These are phyloP conservation scores for Venturia carpophila DNA, from an alignment of 2,329 filamentous ascomycete species.

Conservation along the genomic window DNA sequence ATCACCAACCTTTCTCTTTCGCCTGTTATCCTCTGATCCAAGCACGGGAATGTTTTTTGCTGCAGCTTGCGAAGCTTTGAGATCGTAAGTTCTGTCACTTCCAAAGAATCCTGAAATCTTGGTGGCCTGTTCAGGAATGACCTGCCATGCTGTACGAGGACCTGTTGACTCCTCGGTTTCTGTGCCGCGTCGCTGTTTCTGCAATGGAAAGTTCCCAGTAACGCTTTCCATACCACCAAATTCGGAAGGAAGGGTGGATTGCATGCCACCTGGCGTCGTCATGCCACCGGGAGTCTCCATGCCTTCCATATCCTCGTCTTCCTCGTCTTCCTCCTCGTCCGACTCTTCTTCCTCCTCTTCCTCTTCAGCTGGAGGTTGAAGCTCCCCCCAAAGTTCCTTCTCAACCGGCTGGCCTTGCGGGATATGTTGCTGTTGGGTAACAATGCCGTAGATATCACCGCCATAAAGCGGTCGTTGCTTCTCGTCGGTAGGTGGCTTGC, in stretches of 20 bases:
- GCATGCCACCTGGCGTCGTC: constrained; percentile 73
- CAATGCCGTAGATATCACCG: constrained; percentile 85
- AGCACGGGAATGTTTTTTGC: constrained; percentile 60
- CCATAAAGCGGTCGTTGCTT: constrained; percentile 86
- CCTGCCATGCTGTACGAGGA: constrained; percentile 75
- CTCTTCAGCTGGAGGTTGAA: constrained; percentile 72
- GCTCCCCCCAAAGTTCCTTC: constrained; percentile 81
- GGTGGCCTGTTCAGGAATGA: constrained; percentile 81
- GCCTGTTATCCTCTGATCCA: constrained; percentile 69
- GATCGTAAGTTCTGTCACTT: constrained; percentile 86
- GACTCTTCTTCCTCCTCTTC: constrained; percentile 55
- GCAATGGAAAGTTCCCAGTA: constrained; percentile 80
- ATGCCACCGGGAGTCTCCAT: constrained; percentile 67
- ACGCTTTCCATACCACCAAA: constrained; percentile 68
- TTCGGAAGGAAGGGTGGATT: constrained; percentile 74
- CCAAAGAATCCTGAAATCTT: constrained; percentile 91
- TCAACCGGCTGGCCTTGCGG: constrained; percentile 70
- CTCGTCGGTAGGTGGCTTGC: constrained; percentile 91
- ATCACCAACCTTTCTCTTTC: constrained; percentile 87
- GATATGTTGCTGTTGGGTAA: constrained; percentile 53
- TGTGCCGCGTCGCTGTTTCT: constrained; percentile 75
- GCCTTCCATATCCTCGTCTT: constrained; percentile 61
- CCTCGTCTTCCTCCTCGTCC: constrained; percentile 55
- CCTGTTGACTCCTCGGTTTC: constrained; percentile 75
- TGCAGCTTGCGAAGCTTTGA: constrained; percentile 47